Evolutionary conservation across 2,329 filamentous ascomycete genomes (phyloP).

Genomic region (Biscogniauxia sp.): DNA sequence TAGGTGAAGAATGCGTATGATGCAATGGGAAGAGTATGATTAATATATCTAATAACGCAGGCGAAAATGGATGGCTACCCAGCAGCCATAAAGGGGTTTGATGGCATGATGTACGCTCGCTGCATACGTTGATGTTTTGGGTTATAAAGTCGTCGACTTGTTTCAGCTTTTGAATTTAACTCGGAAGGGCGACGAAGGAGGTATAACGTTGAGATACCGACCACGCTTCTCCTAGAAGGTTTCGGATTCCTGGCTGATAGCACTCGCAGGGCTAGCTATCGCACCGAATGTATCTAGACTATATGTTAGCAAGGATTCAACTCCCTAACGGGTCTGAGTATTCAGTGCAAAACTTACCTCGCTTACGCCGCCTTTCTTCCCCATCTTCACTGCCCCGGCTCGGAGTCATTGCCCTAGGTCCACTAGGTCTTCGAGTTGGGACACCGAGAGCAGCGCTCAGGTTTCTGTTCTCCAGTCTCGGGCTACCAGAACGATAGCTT

Average conservation of each 20-base stretch:
- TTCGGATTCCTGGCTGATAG: conserved; percentile 49
- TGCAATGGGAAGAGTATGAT: neutral
- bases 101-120: neutral
- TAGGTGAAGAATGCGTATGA: neutral
- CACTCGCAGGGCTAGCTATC: conserved; percentile 35
- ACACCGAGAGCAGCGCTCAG: conserved; percentile 52
- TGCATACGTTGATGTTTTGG: neutral
- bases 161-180: conserved; percentile 26
- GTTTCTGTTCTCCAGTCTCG: conserved; percentile 56
- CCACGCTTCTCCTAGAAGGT: conserved; percentile 45
- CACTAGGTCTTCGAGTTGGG: conserved; percentile 54
- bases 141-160: neutral
- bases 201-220: conserved; percentile 28
- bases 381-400: conserved; percentile 44
- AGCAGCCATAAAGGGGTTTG: neutral
- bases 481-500: conserved; percentile 47
- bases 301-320: conserved; percentile 8
- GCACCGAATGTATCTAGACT: conserved; percentile 52
- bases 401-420: conserved; percentile 61
- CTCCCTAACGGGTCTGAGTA: neutral
- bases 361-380: conserved; percentile 52
- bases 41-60: neutral
- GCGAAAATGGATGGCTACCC: neutral
- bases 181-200: conserved; percentile 29
- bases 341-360: conserved; percentile 43